A percentile compares a stretch with the other conserved stretches of the same genome.
phyloP scores from a whole-genome alignment of 148 eudicot species.

The Nyssa sinensis region DNA sequence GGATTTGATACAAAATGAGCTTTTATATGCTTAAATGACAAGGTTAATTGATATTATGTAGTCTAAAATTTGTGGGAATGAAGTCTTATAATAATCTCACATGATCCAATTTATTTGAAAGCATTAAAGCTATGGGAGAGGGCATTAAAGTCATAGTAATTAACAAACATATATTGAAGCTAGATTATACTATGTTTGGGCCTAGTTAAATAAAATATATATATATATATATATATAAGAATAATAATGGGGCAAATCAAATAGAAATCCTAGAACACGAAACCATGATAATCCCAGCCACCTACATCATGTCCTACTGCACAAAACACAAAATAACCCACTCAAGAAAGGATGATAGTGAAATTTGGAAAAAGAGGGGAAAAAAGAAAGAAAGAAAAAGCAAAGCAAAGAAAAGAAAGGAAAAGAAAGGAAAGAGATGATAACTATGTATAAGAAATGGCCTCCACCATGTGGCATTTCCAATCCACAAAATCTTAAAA shows the following conservation, averaged over 20 bases:
- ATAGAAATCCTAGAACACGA: constrained; percentile 29
- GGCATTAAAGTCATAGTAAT: not conserved
- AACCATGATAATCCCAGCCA: constrained; percentile 28
- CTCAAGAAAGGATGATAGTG: constrained; percentile 23
- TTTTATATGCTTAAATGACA: too few species aligned
- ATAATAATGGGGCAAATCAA: not conserved
- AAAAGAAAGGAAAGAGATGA: too few species aligned
- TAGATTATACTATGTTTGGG: not conserved
- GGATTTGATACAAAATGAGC: too few species aligned
- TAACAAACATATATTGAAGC: not conserved
- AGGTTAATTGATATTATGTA: too few species aligned
- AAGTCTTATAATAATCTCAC: too few species aligned
- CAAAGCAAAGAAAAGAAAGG: too few species aligned
- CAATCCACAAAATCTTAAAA: not conserved
- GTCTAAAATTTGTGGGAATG: too few species aligned
- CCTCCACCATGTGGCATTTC: constrained; percentile 27
- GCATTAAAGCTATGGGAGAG: too few species aligned
- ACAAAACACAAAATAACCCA: constrained; percentile 19
- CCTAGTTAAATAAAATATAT: constrained; percentile 5
- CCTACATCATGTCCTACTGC: not conserved
- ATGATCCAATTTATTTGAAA: not conserved
- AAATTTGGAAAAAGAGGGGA: too few species aligned
- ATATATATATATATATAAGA: too few species aligned
- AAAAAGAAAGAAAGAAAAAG: too few species aligned
- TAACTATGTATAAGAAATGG: not conserved